Conservation (phyloP, 1,284 basidiomycete genomes). For the Rhodotorula sp. region DNA sequence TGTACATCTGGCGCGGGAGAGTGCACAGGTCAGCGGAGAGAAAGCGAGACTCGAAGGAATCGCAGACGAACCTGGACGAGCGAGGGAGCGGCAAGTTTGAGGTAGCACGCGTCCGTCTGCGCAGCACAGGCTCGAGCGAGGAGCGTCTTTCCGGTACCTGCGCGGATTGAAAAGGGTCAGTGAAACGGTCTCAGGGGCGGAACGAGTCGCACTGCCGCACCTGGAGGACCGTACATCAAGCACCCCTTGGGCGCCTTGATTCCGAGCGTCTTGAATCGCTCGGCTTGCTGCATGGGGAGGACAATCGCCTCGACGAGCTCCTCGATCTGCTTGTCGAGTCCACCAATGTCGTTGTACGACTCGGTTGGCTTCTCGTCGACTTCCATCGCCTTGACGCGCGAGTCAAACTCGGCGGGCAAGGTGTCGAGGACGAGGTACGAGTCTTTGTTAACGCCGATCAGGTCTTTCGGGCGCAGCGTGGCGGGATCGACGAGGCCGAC, state of each 20-base stretch:
- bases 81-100: constrained; percentile 74
- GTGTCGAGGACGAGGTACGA: constrained; percentile 97
- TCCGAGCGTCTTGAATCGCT: constrained; percentile 77
- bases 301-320: constrained; percentile 78
- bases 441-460: constrained; percentile 99
- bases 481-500: constrained; percentile 94
- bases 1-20: constrained; percentile 62
- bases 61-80: constrained; percentile 60
- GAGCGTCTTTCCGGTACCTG: constrained; percentile 74
- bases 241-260: constrained; percentile 76
- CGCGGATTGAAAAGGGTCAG: neutral
- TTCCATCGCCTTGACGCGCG: constrained; percentile 87
- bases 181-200: no score
- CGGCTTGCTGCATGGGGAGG: constrained; percentile 74
- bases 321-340: constrained; percentile 77
- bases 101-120: constrained; percentile 76
- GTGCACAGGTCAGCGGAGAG: neutral
- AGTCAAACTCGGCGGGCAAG: constrained; percentile 72
- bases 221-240: constrained; percentile 76
- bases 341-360: constrained; percentile 75
- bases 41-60: neutral
- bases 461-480: constrained; percentile 81
- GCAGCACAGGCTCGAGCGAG: constrained; percentile 74
- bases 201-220: constrained; percentile 49
- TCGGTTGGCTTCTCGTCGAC: constrained; percentile 79